Conservation (phyloP, 768 basidiomycete genomes). For the Sutorius australiensis region DNA sequence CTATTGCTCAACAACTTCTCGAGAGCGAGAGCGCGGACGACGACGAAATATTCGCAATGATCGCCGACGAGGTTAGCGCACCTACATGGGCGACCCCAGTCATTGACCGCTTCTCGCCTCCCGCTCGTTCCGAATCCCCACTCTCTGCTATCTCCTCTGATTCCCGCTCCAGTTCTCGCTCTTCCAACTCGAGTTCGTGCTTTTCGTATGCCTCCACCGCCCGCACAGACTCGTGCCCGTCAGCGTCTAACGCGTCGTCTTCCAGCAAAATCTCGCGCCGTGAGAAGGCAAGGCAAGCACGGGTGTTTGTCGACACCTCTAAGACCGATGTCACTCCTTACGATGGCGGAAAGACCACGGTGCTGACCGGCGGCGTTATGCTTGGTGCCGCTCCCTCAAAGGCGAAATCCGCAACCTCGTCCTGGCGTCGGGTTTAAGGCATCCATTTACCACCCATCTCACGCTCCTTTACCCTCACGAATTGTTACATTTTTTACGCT, state of each 20-base stretch:
- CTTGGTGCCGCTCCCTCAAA: conserved; percentile 52
- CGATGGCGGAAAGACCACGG: conserved; percentile 85
- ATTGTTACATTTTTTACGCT: conserved; percentile 19
- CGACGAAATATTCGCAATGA: conserved; percentile 68
- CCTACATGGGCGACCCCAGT: conserved; percentile 70
- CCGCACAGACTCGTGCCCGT: conserved; percentile 46
- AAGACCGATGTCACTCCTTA: conserved; percentile 82
- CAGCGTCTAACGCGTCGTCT: conserved; percentile 39
- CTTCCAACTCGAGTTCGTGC: conserved; percentile 70
- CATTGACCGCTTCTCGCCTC: conserved; percentile 53
- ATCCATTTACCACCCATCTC: conserved; percentile 4
- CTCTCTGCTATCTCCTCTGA: conserved; percentile 53
- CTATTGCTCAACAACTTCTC: conserved; percentile 69
- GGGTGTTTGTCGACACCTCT: conserved; percentile 68
- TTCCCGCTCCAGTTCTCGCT: conserved; percentile 53
- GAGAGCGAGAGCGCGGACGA: conserved; percentile 71
- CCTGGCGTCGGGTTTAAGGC: conserved; percentile 58
- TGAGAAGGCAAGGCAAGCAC: conserved; percentile 63
- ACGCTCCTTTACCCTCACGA: conserved; percentile 28
- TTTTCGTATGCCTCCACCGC: conserved; percentile 66
- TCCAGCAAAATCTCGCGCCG: conserved; percentile 58
- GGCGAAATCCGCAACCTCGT: conserved; percentile 32
- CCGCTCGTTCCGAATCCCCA: conserved; percentile 53
- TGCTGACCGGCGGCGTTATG: conserved; percentile 86
- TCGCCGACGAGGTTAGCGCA: conserved; percentile 65